Evolutionary conservation across 2,329 filamentous ascomycete genomes (phyloP), one percentile per base, ranked within the genome.

Genomic region (Davidsoniella australis): DNA sequence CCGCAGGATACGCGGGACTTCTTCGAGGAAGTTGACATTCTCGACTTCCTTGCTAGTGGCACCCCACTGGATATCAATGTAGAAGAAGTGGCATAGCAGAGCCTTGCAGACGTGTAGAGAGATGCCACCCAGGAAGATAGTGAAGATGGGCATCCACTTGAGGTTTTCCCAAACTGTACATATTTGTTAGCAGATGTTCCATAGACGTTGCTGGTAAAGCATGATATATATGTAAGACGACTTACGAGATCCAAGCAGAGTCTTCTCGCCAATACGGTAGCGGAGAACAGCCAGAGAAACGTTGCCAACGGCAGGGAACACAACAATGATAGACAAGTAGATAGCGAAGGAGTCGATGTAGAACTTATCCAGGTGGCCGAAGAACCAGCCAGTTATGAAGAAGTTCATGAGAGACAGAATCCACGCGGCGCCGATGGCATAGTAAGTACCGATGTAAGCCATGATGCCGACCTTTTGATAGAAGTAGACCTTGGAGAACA

Each of bases 381-480:
- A 78, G 64, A 73, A 82, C 75, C 78, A 83, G 37, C 82, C 82
- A 47, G 83, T 69, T 38, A 82, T 63, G 61, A 85, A 76, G 62
- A 85, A 86, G 62, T 85, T 86, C 51, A 74, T 63, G 1, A 79
- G 58, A 0, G 80, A 82, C 45, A 85, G 66, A n/a, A 78, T 64
- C 66, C 80, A 77, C 2, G 78, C 75, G 0, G 75, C 73, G 3
- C 73, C 81, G 51, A 86, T 75, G 18, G 81, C 81, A 57, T 82
- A 83, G 64, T 84, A 82, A 4, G 80, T 82, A 53, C 76, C 77
- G 54, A 83, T 76, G 60, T 83, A 83, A 2, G 78, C 75, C 57
- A 85, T 63, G 58, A 85, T 82, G 38, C 79, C 83, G 55, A 85
- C 63, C 62, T 85, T 85, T 42, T 76, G 80, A 6, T 76, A 73